Base-by-base conservation (phyloP, 352 stramenopile species). In the Pythium monospermum region DNA sequence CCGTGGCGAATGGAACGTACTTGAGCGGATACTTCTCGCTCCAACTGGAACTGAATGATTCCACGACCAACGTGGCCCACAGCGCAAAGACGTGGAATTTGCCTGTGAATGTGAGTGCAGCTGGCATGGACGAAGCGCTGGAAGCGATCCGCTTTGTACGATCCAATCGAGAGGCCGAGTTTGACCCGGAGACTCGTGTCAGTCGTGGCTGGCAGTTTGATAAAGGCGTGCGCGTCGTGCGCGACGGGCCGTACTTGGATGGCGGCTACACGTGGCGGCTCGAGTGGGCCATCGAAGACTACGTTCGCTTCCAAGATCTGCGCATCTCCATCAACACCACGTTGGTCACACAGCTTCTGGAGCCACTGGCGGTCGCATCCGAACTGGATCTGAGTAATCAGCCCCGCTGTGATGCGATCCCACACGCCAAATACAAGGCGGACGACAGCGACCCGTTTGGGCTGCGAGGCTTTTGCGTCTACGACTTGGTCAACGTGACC, bases 1-100 rank as follows among this genome's bases (percentile, higher is more conserved):
- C 80, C 0, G 33, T 88, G 12, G 73, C 77, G 0, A 91, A 91
- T 25, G 80, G 80, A 6, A 91, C 80, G 23, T 91, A 87, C 45
- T 59, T 91, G 5, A 61, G 65, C n/a, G 80, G 80, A 0, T 66
- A 32, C 6, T 91, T 91, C 41, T 73, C 61, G 10, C 52, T 91
- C 22, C 52, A 44, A 6, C 64, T 91, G 7, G 66, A 84, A 27
- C 59, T 91, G 2, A 40, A 74, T 0, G 77, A 86, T 22, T 42
- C 53, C 2, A 66, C 66, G 4, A 83, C 56, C 6, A 71, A 82
- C 18, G 35, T 64, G 19, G 70, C 69, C 2, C 38, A 61, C 4
- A 21, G 36, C 13, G 80, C 64, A 0, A 80, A 45, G 15, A 91
- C 80, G n/a, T 91, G 80, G 77, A 43, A 60, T 19, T 32, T 91